Base-by-base conservation (phyloP, 192 early-diverging fungal genomes). In the Podila clonocystis region DNA sequence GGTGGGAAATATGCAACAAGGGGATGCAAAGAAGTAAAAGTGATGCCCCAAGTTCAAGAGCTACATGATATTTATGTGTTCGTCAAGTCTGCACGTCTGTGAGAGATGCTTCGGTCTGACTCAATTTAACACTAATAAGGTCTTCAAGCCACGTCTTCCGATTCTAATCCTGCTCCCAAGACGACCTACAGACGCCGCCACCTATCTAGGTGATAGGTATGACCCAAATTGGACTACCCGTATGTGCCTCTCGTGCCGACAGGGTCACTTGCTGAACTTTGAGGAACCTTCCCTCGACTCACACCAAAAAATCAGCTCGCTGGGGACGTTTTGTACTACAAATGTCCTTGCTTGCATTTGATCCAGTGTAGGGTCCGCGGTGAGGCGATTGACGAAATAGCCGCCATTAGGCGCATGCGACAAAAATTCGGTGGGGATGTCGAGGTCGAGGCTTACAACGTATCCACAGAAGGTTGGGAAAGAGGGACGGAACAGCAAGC, bases 11-110 rank as follows among this genome's bases (percentile, higher is more conserved):
- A n/a, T n/a, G n/a, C n/a, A n/a, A n/a, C n/a, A n/a, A n/a, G n/a
- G n/a, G n/a, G n/a, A n/a, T n/a, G n/a, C n/a, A n/a, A n/a, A n/a
- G n/a, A n/a, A n/a, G n/a, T n/a, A n/a, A n/a, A n/a, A n/a, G n/a
- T n/a, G n/a, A n/a, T n/a, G n/a, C 30, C 66, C 66, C 31, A 58
- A 31, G 7, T 58, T 4, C 66, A 38, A 67, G 66, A 67, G 66
- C 66, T 67, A 58, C 30, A 67, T 67, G 66, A 33, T 67, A 0
- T 67, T 34, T 9, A 67, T 67, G 55, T 67, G 67, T 48, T 22
- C 58, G 15, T 49, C 29, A 0, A 64, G 70, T 29, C 70, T 72
- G 29, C 70, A 72, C 31, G 50, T 72, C 70, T 72, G 70, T 24
- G 70, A 72, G 24, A 63, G 20, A n/a, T 72, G 62, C 52, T 64